phyloP scores from a whole-genome alignment of 2,329 filamentous ascomycete genomes.

The Trichophyton rubrum region DNA sequence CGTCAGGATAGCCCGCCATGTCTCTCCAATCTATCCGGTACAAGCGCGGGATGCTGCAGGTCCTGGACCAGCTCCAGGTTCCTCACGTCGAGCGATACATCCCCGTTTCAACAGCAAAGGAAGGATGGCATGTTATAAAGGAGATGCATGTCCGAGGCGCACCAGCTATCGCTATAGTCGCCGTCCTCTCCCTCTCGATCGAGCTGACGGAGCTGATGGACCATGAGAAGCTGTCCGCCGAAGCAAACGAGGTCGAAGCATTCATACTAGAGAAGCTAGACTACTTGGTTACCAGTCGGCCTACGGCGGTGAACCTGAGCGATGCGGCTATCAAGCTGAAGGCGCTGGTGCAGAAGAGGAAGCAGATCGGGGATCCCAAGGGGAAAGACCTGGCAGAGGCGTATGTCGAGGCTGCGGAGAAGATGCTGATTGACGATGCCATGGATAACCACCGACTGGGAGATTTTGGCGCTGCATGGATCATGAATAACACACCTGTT shows the following conservation, averaged over 20 bases:
- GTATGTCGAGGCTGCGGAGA: slow-evolving; percentile 70
- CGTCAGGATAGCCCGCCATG: not conserved
- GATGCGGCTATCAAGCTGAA: slow-evolving; percentile 80
- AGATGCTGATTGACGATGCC: slow-evolving; percentile 76
- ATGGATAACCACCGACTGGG: slow-evolving; percentile 81
- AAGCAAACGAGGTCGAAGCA: slow-evolving; percentile 48
- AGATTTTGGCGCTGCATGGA: slow-evolving; percentile 69
- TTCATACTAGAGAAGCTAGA: slow-evolving; percentile 68
- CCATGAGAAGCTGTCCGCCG: slow-evolving; percentile 31
- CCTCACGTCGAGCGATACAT: slow-evolving; percentile 49
- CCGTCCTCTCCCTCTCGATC: slow-evolving; percentile 73
- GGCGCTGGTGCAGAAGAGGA: slow-evolving; percentile 42
- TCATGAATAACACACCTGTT: slow-evolving; percentile 46
- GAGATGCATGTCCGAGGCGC: slow-evolving; percentile 59
- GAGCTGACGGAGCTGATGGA: slow-evolving; percentile 49
- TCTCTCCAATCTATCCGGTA: slow-evolving; percentile 50
- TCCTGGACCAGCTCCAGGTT: slow-evolving; percentile 51
- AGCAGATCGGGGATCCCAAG: slow-evolving; percentile 23
- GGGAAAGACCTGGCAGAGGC: slow-evolving; percentile 46
- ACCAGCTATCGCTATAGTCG: slow-evolving; percentile 96
- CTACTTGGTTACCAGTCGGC: slow-evolving; percentile 77
- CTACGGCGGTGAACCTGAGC: slow-evolving; percentile 86
- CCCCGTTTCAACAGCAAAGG: slow-evolving; percentile 41
- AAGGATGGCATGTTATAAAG: slow-evolving; percentile 55
- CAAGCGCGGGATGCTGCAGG: slow-evolving; percentile 42